phyloP scores from a whole-genome alignment of 225 moss, liverwort and hornwort genomes.

The Ulota crispa region DNA sequence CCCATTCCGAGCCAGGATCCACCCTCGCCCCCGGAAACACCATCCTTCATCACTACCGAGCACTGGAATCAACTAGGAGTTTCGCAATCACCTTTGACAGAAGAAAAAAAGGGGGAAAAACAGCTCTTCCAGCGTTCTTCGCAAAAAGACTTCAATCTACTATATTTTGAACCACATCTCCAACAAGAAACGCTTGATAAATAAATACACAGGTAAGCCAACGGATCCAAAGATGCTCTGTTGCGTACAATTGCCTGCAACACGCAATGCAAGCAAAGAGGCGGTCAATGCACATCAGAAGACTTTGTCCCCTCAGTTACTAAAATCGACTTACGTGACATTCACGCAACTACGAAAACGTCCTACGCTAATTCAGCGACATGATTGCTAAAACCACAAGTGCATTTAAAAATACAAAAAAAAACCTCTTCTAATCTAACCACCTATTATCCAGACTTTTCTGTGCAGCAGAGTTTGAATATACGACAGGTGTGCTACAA shows the following conservation, averaged over 20 bases:
- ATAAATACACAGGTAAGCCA: not conserved
- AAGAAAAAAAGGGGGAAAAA: not conserved
- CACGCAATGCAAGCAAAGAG: not conserved
- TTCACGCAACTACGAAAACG: not conserved
- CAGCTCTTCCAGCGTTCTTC: not conserved
- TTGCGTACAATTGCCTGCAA: constrained; percentile 9
- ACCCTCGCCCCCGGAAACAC: constrained; percentile 53
- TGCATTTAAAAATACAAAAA: not conserved
- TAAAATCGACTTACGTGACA: not conserved
- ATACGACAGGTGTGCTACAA: not conserved
- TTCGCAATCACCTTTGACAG: not conserved
- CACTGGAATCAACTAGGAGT: not conserved
- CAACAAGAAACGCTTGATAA: not conserved
- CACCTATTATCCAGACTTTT: not conserved
- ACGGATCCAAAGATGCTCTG: not conserved
- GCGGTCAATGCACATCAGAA: not conserved
- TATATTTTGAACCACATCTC: not conserved
- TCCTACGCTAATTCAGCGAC: not conserved
- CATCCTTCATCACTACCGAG: constrained; percentile 43
- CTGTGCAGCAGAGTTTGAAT: not conserved
- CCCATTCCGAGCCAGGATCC: constrained; percentile 49
- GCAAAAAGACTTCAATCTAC: not conserved
- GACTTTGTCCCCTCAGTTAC: not conserved
- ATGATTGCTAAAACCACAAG: not conserved
- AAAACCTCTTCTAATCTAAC: not conserved